Evolutionary conservation across 2,329 filamentous ascomycete species (phyloP).

Genomic region (Colletotrichum brevisporum): DNA sequence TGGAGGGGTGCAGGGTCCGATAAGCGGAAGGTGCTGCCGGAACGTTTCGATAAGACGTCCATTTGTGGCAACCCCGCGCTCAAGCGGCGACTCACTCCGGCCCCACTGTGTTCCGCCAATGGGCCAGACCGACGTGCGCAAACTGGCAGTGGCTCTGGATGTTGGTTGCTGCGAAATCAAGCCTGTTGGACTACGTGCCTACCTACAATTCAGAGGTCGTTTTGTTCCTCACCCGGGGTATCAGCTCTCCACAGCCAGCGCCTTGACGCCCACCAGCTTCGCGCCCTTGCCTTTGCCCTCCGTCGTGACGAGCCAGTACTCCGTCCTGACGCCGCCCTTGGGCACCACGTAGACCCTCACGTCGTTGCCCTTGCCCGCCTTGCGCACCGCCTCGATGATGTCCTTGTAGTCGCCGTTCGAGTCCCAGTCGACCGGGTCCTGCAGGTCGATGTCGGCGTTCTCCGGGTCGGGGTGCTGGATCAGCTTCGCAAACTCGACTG

Average conservation of each 20-base stretch:
- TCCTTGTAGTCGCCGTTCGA: constrained; percentile 76
- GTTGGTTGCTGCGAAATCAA: too few relatives aligned
- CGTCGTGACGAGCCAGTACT: constrained; percentile 85
- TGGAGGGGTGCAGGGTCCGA: constrained; percentile 38
- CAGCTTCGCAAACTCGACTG: constrained; percentile 74
- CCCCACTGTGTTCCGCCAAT: constrained; percentile 13
- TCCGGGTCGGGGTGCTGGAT: constrained; percentile 70
- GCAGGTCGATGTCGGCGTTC: constrained; percentile 73
- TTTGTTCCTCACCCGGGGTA: not conserved
- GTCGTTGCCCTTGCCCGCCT: constrained; percentile 74
- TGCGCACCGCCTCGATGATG: constrained; percentile 77
- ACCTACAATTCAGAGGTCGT: too few relatives aligned
- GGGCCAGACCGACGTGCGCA: not conserved
- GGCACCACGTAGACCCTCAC: constrained; percentile 82
- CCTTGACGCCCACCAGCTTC: constrained; percentile 83
- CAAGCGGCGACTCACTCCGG: constrained; percentile 21
- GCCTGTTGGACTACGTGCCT: too few relatives aligned
- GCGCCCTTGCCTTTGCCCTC: constrained; percentile 68
- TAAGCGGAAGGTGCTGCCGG: constrained; percentile 38
- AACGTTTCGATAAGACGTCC: constrained; percentile 37
- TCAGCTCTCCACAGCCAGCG: constrained; percentile 80
- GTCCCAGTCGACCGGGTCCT: constrained; percentile 82
- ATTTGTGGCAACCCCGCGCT: constrained; percentile 39
- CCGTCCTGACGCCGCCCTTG: constrained; percentile 73
- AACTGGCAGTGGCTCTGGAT: too few relatives aligned